Conservation (phyloP, 2,329 filamentous ascomycete genomes). For the Exophiala calicioides region DNA sequence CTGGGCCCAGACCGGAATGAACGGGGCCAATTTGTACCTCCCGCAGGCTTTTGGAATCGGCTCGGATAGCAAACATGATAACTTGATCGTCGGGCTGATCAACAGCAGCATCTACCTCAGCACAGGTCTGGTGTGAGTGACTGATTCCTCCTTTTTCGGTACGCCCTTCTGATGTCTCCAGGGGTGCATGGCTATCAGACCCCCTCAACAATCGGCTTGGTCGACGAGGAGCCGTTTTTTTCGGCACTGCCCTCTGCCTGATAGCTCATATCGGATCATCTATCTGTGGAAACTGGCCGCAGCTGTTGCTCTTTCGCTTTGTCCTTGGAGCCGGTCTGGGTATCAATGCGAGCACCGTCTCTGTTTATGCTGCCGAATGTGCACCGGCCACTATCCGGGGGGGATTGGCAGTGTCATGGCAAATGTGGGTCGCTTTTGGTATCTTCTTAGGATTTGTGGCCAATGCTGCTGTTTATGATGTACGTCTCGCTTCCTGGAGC, state of each 20-base stretch:
- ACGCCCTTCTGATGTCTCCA: conserved; percentile 28
- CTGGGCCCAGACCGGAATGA: conserved; percentile 56
- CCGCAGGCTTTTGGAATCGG: conserved; percentile 49
- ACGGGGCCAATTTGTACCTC: conserved; percentile 56
- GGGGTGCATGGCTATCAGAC: conserved; percentile 67
- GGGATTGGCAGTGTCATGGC: conserved; percentile 55
- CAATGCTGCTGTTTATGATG: conserved; percentile 64
- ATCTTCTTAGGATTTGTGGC: conserved; percentile 68
- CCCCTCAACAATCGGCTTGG: conserved; percentile 71
- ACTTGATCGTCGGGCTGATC: conserved; percentile 64
- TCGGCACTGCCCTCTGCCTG: conserved; percentile 61
- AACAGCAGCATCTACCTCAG: conserved; percentile 61
- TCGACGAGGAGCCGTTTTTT: conserved; percentile 68
- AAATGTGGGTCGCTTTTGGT: conserved; percentile 55
- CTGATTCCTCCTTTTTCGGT: conserved; percentile 23
- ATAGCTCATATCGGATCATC: conserved; percentile 52
- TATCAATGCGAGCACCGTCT: conserved; percentile 47
- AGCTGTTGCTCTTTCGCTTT: conserved; percentile 57
- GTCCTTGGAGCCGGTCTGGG: conserved; percentile 40
- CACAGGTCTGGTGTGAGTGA: conserved; percentile 47
- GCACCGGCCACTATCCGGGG: conserved; percentile 52
- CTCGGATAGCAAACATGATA: conserved; percentile 47
- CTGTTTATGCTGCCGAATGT: conserved; percentile 52
- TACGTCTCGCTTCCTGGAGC: conserved; percentile 26
- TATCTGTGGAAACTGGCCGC: conserved; percentile 58